These are phyloP conservation scores for Hypocrella siamensis DNA, from an alignment of 2,329 filamentous ascomycete genomes.

Conservation along the genomic window DNA sequence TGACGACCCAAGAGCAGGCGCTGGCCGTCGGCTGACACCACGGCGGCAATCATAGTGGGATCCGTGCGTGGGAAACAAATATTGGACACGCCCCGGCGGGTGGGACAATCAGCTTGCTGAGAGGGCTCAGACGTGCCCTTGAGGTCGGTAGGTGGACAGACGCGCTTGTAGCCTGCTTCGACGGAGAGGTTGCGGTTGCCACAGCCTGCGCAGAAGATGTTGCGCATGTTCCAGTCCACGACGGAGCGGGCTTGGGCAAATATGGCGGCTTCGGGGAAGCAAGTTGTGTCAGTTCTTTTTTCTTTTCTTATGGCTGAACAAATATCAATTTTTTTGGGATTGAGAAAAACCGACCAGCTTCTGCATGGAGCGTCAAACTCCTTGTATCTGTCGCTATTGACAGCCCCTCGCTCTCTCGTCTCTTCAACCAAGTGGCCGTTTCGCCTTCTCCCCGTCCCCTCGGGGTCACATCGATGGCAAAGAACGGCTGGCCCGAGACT, in stretches of 20 bases:
- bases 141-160: slow-evolving; percentile 58
- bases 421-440: slow-evolving; percentile 31
- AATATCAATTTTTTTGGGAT: background rate
- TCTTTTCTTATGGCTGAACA: background rate
- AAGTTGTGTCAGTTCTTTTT: background rate
- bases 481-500: slow-evolving; percentile 70
- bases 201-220: slow-evolving; percentile 83
- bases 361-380: slow-evolving; percentile 41
- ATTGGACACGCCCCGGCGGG: slow-evolving; percentile 76
- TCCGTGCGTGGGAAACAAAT: slow-evolving; percentile 85
- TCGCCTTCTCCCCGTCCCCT: slow-evolving; percentile 45
- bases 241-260: slow-evolving; percentile 80
- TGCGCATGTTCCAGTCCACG: slow-evolving; percentile 86
- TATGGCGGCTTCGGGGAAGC: slow-evolving; percentile 54
- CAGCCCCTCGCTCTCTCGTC: slow-evolving; percentile 37
- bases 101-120: slow-evolving; percentile 45
- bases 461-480: slow-evolving; percentile 78
- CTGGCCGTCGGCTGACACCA: slow-evolving; percentile 66
- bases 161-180: slow-evolving; percentile 66
- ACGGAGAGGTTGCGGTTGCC: slow-evolving; percentile 67
- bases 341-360: slow-evolving; percentile 34
- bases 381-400: slow-evolving; percentile 53
- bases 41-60: slow-evolving; percentile 87
- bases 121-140: slow-evolving; percentile 19
- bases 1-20: slow-evolving; percentile 72